Evolutionary conservation across 1,284 basidiomycete species (phyloP).

Genomic region (Kwoniella shivajii): DNA sequence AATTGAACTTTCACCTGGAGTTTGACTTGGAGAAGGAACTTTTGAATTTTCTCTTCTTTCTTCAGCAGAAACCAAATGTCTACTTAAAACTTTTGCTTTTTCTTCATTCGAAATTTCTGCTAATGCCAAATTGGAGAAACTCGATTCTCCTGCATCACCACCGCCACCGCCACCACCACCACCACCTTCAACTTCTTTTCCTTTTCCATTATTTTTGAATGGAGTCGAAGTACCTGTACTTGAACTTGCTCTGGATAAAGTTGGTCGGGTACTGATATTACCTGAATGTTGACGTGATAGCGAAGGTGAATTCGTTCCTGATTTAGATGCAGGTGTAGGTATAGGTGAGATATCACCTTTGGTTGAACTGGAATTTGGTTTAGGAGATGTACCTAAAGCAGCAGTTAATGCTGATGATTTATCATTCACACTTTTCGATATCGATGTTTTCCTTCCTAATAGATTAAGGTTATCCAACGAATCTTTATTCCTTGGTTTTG

Average conservation of each 20-base stretch:
- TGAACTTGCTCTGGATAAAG: slow-evolving; percentile 9
- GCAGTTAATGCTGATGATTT: slow-evolving; percentile 27
- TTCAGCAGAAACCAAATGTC: slow-evolving; percentile 75
- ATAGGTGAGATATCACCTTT: neutral
- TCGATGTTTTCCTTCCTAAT: slow-evolving; percentile 15
- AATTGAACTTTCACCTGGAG: slow-evolving; percentile 8
- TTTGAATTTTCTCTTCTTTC: slow-evolving; percentile 58
- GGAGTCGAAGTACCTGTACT: slow-evolving; percentile 19
- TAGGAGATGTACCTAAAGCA: slow-evolving; percentile 14
- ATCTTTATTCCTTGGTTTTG: slow-evolving; percentile 1
- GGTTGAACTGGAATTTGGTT: no score
- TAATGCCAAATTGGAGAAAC: slow-evolving; percentile 42
- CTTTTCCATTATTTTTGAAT: neutral
- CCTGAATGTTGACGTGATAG: slow-evolving; percentile 2
- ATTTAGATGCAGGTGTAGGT: neutral
- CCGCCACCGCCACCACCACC: slow-evolving; percentile 10
- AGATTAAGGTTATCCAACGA: slow-evolving; percentile 19
- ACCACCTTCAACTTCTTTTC: neutral
- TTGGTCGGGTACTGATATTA: neutral
- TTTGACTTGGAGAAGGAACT: slow-evolving; percentile 15
- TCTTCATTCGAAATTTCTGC: slow-evolving; percentile 65
- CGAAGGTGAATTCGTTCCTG: neutral
- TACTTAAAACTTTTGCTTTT: slow-evolving; percentile 75
- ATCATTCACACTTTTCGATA: neutral
- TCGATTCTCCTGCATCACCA: slow-evolving; percentile 33